A percentile compares a stretch with the other conserved stretches of the same genome.
Evolutionary conservation across 768 basidiomycete genomes (phyloP).

Genomic region (Boletus rufocinnamomeus): DNA sequence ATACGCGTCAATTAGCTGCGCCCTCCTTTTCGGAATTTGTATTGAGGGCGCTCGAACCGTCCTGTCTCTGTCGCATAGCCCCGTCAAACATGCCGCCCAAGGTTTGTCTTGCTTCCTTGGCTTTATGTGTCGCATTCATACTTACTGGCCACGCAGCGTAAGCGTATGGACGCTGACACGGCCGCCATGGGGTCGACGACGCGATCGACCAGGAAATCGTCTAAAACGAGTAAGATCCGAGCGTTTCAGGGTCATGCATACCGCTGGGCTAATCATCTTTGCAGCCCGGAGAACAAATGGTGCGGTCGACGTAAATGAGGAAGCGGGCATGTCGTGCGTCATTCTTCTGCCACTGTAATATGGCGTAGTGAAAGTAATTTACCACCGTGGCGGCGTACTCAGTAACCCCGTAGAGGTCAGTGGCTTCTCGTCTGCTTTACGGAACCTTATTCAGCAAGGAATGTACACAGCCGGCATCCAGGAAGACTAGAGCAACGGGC

Average conservation of each 20-base stretch:
- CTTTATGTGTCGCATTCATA: slow-evolving; percentile 13
- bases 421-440: slow-evolving; percentile 10
- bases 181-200: slow-evolving; percentile 34
- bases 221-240: slow-evolving; percentile 35
- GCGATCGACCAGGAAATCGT: slow-evolving; percentile 49
- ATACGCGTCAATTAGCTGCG: slow-evolving; percentile 23
- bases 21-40: slow-evolving; percentile 17
- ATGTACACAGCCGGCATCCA: slow-evolving; percentile 35
- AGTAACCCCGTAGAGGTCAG: slow-evolving; percentile 30
- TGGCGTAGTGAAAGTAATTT: slow-evolving; percentile 6
- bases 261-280: slow-evolving; percentile 5
- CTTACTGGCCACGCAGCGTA: slow-evolving; percentile 47
- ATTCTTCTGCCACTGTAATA: slow-evolving; percentile 1
- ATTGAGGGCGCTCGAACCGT: not conserved
- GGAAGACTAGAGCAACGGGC: slow-evolving; percentile 42
- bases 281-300: slow-evolving; percentile 22
- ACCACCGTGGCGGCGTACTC: slow-evolving; percentile 15
- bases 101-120: slow-evolving; percentile 21
- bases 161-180: slow-evolving; percentile 49
- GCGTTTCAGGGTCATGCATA: slow-evolving; percentile 19
- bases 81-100: slow-evolving; percentile 39
- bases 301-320: slow-evolving; percentile 7
- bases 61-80: not conserved
- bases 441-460: slow-evolving; percentile 1
- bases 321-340: slow-evolving; percentile 29